phyloP scores from a whole-genome alignment of 306 rosid species.

The Glycyrrhiza uralensis region DNA sequence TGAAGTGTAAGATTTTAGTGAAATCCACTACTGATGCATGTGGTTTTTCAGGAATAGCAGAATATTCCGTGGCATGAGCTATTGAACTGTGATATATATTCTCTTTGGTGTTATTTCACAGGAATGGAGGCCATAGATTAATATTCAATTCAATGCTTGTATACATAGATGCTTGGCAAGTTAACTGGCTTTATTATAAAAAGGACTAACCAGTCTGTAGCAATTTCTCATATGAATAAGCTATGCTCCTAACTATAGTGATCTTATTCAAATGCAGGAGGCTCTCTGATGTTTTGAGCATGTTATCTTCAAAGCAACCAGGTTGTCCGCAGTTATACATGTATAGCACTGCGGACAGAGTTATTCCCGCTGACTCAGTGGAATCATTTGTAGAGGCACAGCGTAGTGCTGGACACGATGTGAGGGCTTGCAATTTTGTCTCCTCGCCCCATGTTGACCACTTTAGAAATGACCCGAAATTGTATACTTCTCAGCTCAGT shows the following conservation, averaged over 20 bases:
- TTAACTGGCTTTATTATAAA: neutral
- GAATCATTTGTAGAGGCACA: conserved; percentile 83
- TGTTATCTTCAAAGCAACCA: conserved; percentile 76
- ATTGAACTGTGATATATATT: neutral
- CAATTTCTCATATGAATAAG: neutral
- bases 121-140: neutral
- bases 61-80: neutral
- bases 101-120: neutral
- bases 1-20: neutral
- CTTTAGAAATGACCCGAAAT: conserved; percentile 81
- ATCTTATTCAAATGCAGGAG: conserved; percentile 57
- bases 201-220: neutral
- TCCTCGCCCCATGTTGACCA: conserved; percentile 98
- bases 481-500: conserved; percentile 77
- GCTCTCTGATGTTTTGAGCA: conserved; percentile 74
- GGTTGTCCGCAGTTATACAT: conserved; percentile 88
- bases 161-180: neutral
- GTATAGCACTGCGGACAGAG: conserved; percentile 90
- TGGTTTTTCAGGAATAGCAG: neutral
- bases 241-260: neutral
- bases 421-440: conserved; percentile 89
- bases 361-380: conserved; percentile 79
- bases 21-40: neutral
- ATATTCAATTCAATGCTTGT: neutral
- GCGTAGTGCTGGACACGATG: conserved; percentile 73